These are phyloP conservation scores for Sporothrix euskadiensis DNA, from an alignment of 2,329 filamentous ascomycete species.

Conservation along the genomic window DNA sequence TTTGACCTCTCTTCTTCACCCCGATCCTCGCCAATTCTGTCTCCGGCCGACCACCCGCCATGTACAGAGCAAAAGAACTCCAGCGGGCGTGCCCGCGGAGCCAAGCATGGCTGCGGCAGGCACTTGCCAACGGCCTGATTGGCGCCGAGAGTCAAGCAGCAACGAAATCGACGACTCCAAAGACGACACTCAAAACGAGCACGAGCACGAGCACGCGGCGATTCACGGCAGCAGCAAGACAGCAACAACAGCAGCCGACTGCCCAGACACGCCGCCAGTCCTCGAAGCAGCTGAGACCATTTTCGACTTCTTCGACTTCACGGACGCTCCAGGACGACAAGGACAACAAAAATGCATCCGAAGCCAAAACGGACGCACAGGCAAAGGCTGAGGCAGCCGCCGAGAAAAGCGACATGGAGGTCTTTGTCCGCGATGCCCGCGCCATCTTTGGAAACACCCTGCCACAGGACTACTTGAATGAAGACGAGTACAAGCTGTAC, in stretches of 20 bases:
- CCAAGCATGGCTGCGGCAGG: conserved; percentile 32
- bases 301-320: conserved; percentile 17
- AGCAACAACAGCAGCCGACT: background rate
- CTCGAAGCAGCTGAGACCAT: background rate
- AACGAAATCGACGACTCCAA: background rate
- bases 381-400: background rate
- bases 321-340: background rate
- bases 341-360: background rate
- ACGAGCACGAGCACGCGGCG: background rate
- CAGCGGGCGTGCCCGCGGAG: conserved; percentile 33
- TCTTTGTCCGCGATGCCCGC: conserved; percentile 68
- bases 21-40: background rate
- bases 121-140: conserved; percentile 28
- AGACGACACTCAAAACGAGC: background rate
- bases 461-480: conserved; percentile 68
- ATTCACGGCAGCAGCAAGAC: background rate
- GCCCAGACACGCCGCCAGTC: background rate
- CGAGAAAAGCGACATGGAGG: conserved; percentile 52
- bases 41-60: background rate
- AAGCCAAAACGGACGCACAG: background rate
- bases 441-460: conserved; percentile 75
- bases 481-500: conserved; percentile 73
- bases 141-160: background rate
- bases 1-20: background rate
- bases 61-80: conserved; percentile 31